Base-by-base conservation (phyloP, 441 rosid species). In the Aquilaria agallochum region DNA sequence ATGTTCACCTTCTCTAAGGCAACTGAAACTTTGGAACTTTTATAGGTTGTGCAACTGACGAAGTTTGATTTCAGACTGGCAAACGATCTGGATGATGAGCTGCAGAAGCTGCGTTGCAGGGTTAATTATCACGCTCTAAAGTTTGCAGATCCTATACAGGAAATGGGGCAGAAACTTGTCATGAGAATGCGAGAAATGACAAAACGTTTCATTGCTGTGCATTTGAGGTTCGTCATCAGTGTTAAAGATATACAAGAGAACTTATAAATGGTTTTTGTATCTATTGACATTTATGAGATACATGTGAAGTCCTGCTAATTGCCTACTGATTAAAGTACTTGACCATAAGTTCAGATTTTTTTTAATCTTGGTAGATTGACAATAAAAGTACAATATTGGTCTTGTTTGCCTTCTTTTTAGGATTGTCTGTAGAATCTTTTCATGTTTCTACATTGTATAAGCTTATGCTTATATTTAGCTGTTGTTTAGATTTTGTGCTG, bases 31-130 rank as follows among this genome's bases (percentile, higher is more conserved):
- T 65, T 63, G 51, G 20, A 70, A 62, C 34, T 67, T 64, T 76
- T 78, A 77, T 88, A 95, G 99, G 99, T 88, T 75, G 77, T 95
- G 70, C 98, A 95, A 52, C 78, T 95, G 85, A 92, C 97, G 9
- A 95, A 95, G 88, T 95, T 95, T 71, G 99, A 95, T 77, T 95
- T 85, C 68, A 86, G 99, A 77, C 96, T 92, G 73, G 88, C 96
- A 57, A 92, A 69, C 73, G 78, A 95, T 76, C 84, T 95, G 54
- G 96, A 95, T 34, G 93, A 75, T 60, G 90, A 88, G 66, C 89
- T 88, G 64, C 99, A 90, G 68, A 89, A 80, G 76, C 68, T 95
- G 80, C 96, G 99, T 9, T 95, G 99, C 78, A 90, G 90, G 50
- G 96, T 84, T 40, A 95, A 95, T 65, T 95, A 84, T 65, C 97